Evolutionary conservation across 2,329 filamentous ascomycete genomes (phyloP).

Genomic region (Colletotrichum lindemuthianum): DNA sequence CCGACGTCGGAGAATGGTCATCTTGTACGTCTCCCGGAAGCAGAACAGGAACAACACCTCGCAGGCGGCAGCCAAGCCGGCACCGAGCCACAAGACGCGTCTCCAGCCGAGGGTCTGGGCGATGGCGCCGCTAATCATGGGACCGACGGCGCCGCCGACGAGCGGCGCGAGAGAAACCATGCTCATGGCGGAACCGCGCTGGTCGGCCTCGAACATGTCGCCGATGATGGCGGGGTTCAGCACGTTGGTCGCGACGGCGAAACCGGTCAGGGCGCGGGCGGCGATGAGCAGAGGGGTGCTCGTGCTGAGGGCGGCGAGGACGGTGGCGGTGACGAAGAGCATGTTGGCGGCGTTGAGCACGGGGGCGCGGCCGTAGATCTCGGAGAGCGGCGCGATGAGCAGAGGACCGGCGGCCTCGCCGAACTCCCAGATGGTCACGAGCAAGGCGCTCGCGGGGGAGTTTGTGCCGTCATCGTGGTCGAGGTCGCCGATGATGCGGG

Average conservation of each 20-base stretch:
- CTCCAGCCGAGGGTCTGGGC: slow-evolving; percentile 67
- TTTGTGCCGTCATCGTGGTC: slow-evolving; percentile 46
- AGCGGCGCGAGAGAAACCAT: slow-evolving; percentile 66
- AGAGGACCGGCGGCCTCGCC: slow-evolving; percentile 71
- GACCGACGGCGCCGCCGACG: slow-evolving; percentile 66
- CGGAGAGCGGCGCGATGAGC: slow-evolving; percentile 70
- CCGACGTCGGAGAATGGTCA: slow-evolving; percentile 60
- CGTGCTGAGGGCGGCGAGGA: slow-evolving; percentile 56
- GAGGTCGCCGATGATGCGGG: slow-evolving; percentile 60
- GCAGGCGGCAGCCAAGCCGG: slow-evolving; percentile 56
- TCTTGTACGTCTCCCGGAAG: slow-evolving; percentile 70
- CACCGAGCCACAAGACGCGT: slow-evolving; percentile 60
- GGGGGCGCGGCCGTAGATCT: slow-evolving; percentile 66
- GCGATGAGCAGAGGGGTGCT: slow-evolving; percentile 59
- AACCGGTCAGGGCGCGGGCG: slow-evolving; percentile 67
- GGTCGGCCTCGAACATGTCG: slow-evolving; percentile 68
- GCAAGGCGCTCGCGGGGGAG: slow-evolving; percentile 64
- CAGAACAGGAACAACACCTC: slow-evolving; percentile 61
- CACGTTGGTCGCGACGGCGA: slow-evolving; percentile 72
- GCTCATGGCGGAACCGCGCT: slow-evolving; percentile 68
- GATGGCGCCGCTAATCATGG: slow-evolving; percentile 64
- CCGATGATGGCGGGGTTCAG: slow-evolving; percentile 72
- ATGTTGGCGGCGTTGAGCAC: slow-evolving; percentile 64
- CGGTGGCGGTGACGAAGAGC: slow-evolving; percentile 60
- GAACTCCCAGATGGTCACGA: slow-evolving; percentile 77